Base-by-base conservation (phyloP, 768 basidiomycete species). In the Tulasnella sp. region DNA sequence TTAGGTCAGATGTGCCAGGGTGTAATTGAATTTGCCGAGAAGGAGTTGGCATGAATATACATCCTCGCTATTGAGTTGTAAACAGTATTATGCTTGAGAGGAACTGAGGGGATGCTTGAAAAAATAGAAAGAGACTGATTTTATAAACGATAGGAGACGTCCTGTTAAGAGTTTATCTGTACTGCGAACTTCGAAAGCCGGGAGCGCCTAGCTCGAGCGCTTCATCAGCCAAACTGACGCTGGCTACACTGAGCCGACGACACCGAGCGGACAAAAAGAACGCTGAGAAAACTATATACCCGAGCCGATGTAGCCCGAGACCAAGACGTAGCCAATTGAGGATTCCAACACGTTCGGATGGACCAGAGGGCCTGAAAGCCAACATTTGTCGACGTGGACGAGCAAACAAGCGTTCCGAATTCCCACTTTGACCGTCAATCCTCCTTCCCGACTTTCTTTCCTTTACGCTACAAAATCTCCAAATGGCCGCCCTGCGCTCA, bases 401-500 rank as follows among this genome's bases (percentile, higher is more conserved):
- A 52, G 47, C 47, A 52, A 52, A 52, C 47, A 52, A 52, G n/a
- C n/a, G 11, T 52, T 52, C 47, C 14, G 47, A 52, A 52, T 52
- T 52, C 47, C 47, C 47, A 52, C 47, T 52, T 52, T 52, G 47
- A 52, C 47, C 17, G 47, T 52, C 47, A 52, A n/a, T 22, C 47
- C 47, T 40, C 40, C n/a, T n/a, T 52, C 11, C 47, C 47, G 47
- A 52, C 47, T 52, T 52, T 52, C 47, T n/a, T 22, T 65, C 63
- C 39, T 22, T n/a, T 19, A 52, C 47, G n/a, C 47, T 22, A 52
- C 47, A 52, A 52, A 52, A 47, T 42, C 35, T 70, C 40, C n/a
- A n/a, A 47, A 19, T 99, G 86, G 74, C 95, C 17, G 73, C 74
- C 36, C 47, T 74, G 8, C 74, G 73, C 35, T 42, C 63, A 35